Evolutionary conservation across 2,329 filamentous ascomycete species (phyloP).

Genomic region (Gnomoniopsis sp.): DNA sequence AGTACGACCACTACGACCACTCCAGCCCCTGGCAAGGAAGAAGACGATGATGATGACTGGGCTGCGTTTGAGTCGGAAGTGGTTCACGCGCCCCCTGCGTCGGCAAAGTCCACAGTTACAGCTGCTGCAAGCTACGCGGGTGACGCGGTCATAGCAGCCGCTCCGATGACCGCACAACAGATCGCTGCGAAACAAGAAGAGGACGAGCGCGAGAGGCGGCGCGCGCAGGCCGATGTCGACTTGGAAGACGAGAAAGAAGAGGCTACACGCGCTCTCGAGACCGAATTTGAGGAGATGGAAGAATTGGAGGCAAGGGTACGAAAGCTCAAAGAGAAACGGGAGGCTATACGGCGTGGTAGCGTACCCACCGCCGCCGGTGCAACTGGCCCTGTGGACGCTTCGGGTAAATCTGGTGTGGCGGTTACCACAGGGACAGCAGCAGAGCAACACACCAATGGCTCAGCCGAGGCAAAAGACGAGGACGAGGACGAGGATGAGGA

Average conservation of each 20-base stretch:
- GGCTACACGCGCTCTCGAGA: constrained; percentile 67
- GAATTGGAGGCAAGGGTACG: constrained; percentile 69
- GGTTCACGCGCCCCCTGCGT: constrained; percentile 49
- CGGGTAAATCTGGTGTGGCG: background rate
- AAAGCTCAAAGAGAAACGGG: constrained; percentile 66
- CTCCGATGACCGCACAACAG: constrained; percentile 63
- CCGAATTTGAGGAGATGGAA: constrained; percentile 82
- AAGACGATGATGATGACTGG: constrained; percentile 74
- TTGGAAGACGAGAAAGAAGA: constrained; percentile 71
- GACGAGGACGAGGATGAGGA: constrained; percentile 47
- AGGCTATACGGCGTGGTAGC: constrained; percentile 54
- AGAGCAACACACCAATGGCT: constrained; percentile 14
- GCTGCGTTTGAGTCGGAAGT: constrained; percentile 78
- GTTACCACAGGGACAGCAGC: background rate
- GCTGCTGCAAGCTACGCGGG: constrained; percentile 26
- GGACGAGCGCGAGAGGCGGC: constrained; percentile 48
- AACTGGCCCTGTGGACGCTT: background rate
- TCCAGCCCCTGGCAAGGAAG: constrained; percentile 12
- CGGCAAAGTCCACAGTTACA: constrained; percentile 20
- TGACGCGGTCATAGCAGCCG: constrained; percentile 64
- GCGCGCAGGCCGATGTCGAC: constrained; percentile 52
- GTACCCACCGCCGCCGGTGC: constrained; percentile 18
- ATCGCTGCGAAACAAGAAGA: constrained; percentile 49
- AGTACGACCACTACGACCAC: constrained; percentile 7
- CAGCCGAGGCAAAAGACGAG: constrained; percentile 34